Percentiles rank a stretch among this genome's conserved stretches.
Evolutionary conservation across 176 grass and related monocot genomes (phyloP).

Genomic region (Oryza meridionalis): DNA sequence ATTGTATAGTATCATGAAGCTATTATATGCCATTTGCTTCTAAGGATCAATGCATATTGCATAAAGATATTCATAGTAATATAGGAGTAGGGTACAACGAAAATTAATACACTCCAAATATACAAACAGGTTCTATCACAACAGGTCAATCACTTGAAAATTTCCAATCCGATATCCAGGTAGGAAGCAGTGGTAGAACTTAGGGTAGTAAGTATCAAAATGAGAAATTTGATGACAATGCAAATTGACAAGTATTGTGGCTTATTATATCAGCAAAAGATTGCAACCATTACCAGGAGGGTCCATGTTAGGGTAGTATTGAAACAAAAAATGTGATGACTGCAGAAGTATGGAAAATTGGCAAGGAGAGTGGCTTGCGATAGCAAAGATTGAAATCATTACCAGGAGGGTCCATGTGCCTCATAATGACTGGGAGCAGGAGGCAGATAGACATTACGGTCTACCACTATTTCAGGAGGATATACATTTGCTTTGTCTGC

Average conservation of each 20-base stretch:
- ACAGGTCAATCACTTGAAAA: slow-evolving; percentile 6
- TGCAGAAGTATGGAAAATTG: background rate
- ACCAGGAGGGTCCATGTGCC: slow-evolving; percentile 64
- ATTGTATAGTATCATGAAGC: background rate
- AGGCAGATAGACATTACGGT: slow-evolving; percentile 63
- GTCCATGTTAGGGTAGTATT: slow-evolving; percentile 26
- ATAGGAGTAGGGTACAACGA: background rate
- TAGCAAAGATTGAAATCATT: slow-evolving; percentile 34
- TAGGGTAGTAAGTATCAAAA: background rate
- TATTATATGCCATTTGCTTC: background rate
- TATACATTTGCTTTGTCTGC: slow-evolving; percentile 57
- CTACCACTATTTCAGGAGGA: slow-evolving; percentile 64
- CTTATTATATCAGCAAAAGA: slow-evolving; percentile 26
- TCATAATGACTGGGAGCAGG: slow-evolving; percentile 62
- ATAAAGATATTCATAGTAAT: background rate
- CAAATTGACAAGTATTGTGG: background rate
- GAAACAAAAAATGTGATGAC: background rate
- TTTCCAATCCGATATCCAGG: background rate
- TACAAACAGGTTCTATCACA: background rate
- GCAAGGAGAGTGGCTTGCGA: background rate
- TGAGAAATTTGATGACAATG: background rate
- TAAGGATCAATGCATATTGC: background rate
- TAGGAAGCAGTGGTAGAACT: background rate
- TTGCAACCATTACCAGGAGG: slow-evolving; percentile 61
- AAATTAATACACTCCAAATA: background rate